Base-by-base conservation (phyloP, 1,284 basidiomycete genomes). In the Trichosporon ovoides region DNA sequence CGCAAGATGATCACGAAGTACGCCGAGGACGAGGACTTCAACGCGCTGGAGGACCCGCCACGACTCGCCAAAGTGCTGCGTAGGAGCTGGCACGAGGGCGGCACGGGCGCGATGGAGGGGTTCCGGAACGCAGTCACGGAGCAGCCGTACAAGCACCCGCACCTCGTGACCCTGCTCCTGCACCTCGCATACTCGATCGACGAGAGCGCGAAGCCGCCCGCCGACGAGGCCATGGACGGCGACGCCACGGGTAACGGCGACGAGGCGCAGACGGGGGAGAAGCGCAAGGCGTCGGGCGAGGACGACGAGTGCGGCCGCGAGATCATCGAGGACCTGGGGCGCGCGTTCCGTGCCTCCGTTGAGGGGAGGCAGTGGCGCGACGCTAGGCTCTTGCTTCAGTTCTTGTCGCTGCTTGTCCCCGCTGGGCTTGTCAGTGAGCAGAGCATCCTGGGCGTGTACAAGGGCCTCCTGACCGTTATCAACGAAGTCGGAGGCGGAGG, bases 401-500 rank as follows among this genome's bases (percentile, higher is more conserved):
- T 96, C 74, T 94, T 96, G 69, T 87, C 91, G 0, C 88, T 92
- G 68, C 77, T 95, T 38, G 86, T 89, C 31, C 81, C 87, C 33
- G 83, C 89, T 12, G 82, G 84, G 52, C 79, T 95, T 1, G 82
- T 96, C 52, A 84, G 87, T 2, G 76, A 85, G 0, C 81, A 85
- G 14, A 92, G 91, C 3, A 82, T 96, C 79, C 80, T 87, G 46
- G 81, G 84, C 7, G 83, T 93, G 12, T 81, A 95, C 24, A 84
- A 86, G 61, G 87, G 89, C 0, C 89, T 95, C 66, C 85, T 87
- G 3, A 82, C 86, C 0, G 92, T 95, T 2, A 78, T 96, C 24
- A 89, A 92, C 65, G 92, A 95, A 72, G 90, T 94, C 63, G 89
- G 88, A 48, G 90, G 91, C 2, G 91, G 91, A 5, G 86, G 90